Percentiles rank a stretch among this genome's conserved stretches.
These are phyloP conservation scores for Isabelozyma rhagii DNA, from an alignment of 805 yeast species.

Conservation along the genomic window DNA sequence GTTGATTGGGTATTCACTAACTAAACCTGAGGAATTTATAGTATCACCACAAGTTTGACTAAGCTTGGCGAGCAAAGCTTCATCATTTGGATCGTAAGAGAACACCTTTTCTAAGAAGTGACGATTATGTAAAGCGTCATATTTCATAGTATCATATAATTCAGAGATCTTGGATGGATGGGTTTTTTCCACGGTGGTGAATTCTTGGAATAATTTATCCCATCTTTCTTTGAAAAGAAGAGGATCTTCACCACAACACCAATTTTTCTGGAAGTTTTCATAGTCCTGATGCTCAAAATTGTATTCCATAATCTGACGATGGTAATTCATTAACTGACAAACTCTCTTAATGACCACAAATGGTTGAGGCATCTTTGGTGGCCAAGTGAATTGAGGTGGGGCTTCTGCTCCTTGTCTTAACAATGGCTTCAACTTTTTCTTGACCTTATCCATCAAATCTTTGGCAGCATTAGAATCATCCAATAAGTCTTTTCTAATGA, in stretches of 20 bases:
- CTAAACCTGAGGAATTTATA: constrained; percentile 51
- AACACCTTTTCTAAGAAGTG: constrained; percentile 83
- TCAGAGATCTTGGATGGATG: constrained; percentile 97
- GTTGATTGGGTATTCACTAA: constrained; percentile 71
- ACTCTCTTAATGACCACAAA: constrained; percentile 90
- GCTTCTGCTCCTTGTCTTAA: constrained; percentile 95
- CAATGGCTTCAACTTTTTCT: constrained; percentile 91
- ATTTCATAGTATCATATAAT: constrained; percentile 96
- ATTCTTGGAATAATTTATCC: constrained; percentile 94
- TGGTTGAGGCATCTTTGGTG: constrained; percentile 97
- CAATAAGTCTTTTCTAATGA: constrained; percentile 81
- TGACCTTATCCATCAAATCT: constrained; percentile 95
- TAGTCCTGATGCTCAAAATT: constrained; percentile 71
- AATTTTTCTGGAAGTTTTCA: constrained; percentile 62
- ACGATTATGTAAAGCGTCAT: constrained; percentile 94
- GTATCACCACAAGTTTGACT: constrained; percentile 42
- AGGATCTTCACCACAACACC: constrained; percentile 99
- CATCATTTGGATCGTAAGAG: constrained; percentile 52
- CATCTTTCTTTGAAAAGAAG: constrained; percentile 87
- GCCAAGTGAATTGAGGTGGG: constrained; percentile 98
- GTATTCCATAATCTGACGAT: constrained; percentile 75
- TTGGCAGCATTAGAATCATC: constrained; percentile 99
- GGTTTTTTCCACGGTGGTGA: constrained; percentile 87
- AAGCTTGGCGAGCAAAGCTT: constrained; percentile 27
- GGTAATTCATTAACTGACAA: constrained; percentile 92